Percentiles rank a stretch among this genome's conserved stretches.
These are phyloP conservation scores for Calocybe cyanea DNA, from an alignment of 768 basidiomycete species.

Conservation along the genomic window DNA sequence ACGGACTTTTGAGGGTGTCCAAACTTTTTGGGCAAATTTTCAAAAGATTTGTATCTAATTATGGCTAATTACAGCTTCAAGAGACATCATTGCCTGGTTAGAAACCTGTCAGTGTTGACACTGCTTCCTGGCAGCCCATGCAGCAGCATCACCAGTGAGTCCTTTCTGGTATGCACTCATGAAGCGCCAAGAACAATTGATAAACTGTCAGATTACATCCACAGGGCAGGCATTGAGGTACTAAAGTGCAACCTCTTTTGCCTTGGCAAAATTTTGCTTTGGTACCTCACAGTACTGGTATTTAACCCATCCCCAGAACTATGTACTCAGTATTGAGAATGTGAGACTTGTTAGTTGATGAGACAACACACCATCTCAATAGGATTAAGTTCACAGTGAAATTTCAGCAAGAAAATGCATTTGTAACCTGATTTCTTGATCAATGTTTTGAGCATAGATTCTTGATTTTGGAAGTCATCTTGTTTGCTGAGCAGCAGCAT, in stretches of 20 bases:
- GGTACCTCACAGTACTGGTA: conserved; percentile 24
- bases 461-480: conserved; percentile 36
- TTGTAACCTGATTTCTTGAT: conserved; percentile 30
- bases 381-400: conserved; percentile 25
- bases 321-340: not conserved
- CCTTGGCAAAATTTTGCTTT: conserved; percentile 21
- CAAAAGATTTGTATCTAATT: too few species aligned
- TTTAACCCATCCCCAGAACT: conserved; percentile 32
- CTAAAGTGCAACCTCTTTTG: conserved; percentile 18
- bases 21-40: too few species aligned
- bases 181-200: conserved; percentile 18
- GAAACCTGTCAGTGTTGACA: conserved; percentile 27
- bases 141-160: conserved; percentile 32
- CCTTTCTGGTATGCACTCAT: conserved; percentile 31
- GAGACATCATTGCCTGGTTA: conserved; percentile 26
- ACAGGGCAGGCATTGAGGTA: conserved; percentile 28
- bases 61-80: conserved; percentile 33
- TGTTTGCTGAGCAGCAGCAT: conserved; percentile 32
- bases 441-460: conserved; percentile 26
- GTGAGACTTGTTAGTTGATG: not conserved
- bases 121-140: conserved; percentile 29
- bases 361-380: conserved; percentile 38
- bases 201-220: conserved; percentile 26
- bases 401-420: conserved; percentile 12
- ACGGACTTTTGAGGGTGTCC: conserved; percentile 2